Evolutionary conservation across 768 basidiomycete genomes (phyloP).

Genomic region (Suillus plorans): DNA sequence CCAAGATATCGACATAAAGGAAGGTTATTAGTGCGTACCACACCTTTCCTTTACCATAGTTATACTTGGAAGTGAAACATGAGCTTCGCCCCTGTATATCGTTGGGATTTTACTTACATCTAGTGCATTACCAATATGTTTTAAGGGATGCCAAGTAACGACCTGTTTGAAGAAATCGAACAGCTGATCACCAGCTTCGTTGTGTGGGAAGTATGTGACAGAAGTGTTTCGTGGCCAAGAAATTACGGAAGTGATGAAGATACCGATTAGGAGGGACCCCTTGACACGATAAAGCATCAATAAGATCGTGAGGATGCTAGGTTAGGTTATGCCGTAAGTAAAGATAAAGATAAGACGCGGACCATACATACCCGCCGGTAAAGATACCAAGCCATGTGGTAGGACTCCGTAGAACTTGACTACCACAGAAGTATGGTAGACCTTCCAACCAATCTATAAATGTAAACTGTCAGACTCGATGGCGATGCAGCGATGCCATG

Average conservation of each 20-base stretch:
- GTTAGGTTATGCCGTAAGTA: conserved; percentile 5
- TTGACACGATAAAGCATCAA: conserved; percentile 85
- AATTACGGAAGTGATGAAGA: conserved; percentile 80
- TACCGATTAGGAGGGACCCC: conserved; percentile 81
- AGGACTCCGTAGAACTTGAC: conserved; percentile 66
- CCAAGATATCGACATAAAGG: conserved; percentile 86
- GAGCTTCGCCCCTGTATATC: conserved; percentile 4
- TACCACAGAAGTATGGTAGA: conserved; percentile 60
- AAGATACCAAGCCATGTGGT: conserved; percentile 91
- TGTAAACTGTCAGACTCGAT: neutral
- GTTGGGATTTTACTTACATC: conserved; percentile 45
- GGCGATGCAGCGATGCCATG: conserved; percentile 6
- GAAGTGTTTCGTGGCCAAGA: conserved; percentile 85
- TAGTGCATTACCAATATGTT: conserved; percentile 62
- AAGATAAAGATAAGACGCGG: conserved; percentile 1
- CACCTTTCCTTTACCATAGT: conserved; percentile 61
- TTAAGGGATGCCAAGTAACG: conserved; percentile 68
- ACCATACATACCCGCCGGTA: conserved; percentile 64
- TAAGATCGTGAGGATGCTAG: conserved; percentile 70
- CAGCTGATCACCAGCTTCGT: conserved; percentile 58
- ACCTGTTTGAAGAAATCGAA: conserved; percentile 88
- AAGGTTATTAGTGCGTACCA: conserved; percentile 91
- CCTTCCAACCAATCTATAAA: conserved; percentile 42
- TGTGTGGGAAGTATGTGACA: conserved; percentile 83
- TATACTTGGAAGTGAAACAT: conserved; percentile 37